Percentiles rank a stretch among this genome's conserved stretches.
Conservation (phyloP, 2,329 filamentous ascomycete species). For the Claviceps paspali region DNA sequence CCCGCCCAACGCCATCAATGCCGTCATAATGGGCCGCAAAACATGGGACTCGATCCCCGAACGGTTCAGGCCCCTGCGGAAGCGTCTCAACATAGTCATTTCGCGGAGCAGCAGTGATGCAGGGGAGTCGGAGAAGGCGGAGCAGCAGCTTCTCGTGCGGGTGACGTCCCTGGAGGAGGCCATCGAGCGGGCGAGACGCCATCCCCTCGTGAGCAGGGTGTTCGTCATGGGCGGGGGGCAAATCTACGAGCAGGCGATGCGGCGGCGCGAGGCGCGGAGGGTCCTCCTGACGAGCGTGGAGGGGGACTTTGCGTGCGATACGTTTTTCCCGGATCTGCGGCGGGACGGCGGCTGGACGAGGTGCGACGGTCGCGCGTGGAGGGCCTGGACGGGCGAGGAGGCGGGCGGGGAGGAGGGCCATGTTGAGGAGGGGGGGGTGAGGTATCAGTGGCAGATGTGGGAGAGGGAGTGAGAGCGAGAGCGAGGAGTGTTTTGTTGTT, state of each 20-base stretch:
- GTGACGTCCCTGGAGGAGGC: constrained; percentile 44
- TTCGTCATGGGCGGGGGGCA: constrained; percentile 87
- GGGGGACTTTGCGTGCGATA: constrained; percentile 61
- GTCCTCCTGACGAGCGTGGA: constrained; percentile 57
- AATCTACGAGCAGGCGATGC: constrained; percentile 62
- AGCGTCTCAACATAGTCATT: constrained; percentile 70
- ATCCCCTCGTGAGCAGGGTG: constrained; percentile 37
- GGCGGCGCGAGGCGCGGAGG: constrained; percentile 37
- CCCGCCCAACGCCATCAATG: constrained; percentile 36
- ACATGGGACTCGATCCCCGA: constrained; percentile 86
- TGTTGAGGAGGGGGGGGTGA: constrained; percentile 52
- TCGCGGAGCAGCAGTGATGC: constrained; percentile 19
- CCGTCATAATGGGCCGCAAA: constrained; percentile 93
- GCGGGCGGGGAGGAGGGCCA: constrained; percentile 31
- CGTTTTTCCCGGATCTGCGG: constrained; percentile 48
- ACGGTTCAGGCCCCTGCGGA: constrained; percentile 63
- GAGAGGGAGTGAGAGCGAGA: constrained; percentile 37
- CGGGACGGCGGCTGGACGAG: constrained; percentile 36
- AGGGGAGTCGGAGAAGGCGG: neutral
- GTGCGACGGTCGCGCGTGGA: constrained; percentile 33
- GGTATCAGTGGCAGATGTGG: constrained; percentile 64
- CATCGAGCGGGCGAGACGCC: constrained; percentile 27
- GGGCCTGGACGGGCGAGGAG: constrained; percentile 48
- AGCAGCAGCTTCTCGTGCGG: constrained; percentile 31
- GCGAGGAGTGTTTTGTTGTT: too few relatives aligned